Evolutionary conservation across 225 moss, liverwort and hornwort genomes (phyloP), one percentile per base, ranked within the genome.

Genomic region (Anthoceros angustus): DNA sequence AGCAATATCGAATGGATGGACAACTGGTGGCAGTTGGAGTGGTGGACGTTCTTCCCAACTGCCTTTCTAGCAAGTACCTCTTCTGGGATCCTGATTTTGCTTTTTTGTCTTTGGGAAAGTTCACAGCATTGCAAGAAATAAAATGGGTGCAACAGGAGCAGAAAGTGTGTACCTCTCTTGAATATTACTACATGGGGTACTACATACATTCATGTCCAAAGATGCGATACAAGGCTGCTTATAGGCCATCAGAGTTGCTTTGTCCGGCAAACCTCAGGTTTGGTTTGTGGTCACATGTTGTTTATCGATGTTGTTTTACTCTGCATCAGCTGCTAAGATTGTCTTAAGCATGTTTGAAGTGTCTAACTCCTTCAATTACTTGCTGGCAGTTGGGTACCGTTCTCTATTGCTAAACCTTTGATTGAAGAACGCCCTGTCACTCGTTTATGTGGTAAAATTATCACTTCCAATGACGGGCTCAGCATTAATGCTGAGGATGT

Each of bases 191-290:
- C 74, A 87, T 99, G 45, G 98, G 98, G 26, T 92, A 76, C 77
- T 99, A 99, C 65, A 92, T 99, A 21, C 98, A 99, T 79, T 86
- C 98, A 62, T 99, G 92, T 70, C 81, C 89, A n/a, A 99, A 99
- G 80, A 92, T 99, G 98, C 89, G 75, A 43, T 99, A 99, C 41
- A 99, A 99, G 74, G 89, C 92, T 67, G 78, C 85, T 20, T 99
- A 99, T 69, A 80, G 82, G 68, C 98, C 98, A 40, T 99, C 98
- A 21, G 89, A 99, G 80, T 86, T 99, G 68, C 89, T 99, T 42
- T 99, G 98, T 66, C 89, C 98, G 10, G 77, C 83, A 32, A 76
- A 76, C 62, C 86, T 78, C 77, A 84, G 70, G 92, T 98, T 46
- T 11, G 45, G 45, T 46, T 46, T 46, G 11, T 46, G 45, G 45